Conservation (phyloP, 73 alveolate species). For the Paramecium biaurelia region DNA sequence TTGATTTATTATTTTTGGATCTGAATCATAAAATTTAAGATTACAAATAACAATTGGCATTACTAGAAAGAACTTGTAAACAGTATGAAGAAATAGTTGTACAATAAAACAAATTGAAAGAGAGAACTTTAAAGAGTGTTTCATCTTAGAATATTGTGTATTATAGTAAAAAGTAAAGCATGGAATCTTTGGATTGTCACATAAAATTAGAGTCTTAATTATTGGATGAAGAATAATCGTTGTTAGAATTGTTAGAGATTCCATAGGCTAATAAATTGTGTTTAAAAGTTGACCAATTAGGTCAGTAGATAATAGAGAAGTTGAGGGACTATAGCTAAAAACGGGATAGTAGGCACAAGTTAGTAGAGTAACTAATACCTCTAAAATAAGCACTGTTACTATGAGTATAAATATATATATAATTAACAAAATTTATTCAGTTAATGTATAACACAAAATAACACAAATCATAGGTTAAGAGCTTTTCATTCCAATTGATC, state of each 20-base stretch:
- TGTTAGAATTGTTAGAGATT: neutral
- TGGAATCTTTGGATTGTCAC: neutral
- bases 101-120: neutral
- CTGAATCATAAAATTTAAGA: neutral
- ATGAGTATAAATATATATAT: neutral
- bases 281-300: conserved; percentile 14
- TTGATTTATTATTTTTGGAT: neutral
- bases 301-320: neutral
- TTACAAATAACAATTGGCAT: neutral
- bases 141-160: neutral
- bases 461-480: neutral
- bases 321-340: neutral
- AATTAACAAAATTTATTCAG: neutral
- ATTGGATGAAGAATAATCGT: conserved; percentile 1
- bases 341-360: neutral
- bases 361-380: neutral
- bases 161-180: neutral
- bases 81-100: neutral
- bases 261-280: neutral
- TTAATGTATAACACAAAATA: conserved; percentile 7
- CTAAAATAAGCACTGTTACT: neutral
- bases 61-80: neutral
- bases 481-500: conserved; percentile 4
- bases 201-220: neutral
- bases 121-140: neutral